These are phyloP conservation scores for Asterella californica DNA, from an alignment of 225 moss, liverwort and hornwort genomes.

Conservation along the genomic window DNA sequence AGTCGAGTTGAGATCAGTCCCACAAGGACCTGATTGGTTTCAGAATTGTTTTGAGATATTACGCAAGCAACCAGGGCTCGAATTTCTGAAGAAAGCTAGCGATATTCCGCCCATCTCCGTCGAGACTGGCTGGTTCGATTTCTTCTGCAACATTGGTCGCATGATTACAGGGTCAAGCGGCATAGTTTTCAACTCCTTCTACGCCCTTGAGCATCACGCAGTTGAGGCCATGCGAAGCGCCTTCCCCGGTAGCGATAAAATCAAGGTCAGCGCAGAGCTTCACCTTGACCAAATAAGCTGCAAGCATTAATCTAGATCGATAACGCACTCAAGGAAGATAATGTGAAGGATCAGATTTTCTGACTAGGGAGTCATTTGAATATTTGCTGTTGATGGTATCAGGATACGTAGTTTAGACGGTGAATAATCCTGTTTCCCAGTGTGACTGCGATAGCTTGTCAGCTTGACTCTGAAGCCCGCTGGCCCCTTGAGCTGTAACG, in stretches of 20 bases:
- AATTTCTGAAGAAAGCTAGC: neutral
- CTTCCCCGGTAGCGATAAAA: neutral
- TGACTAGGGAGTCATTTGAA: too few relatives aligned
- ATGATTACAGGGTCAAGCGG: neutral
- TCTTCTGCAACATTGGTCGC: neutral
- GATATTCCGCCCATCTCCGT: neutral
- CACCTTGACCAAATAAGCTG: too few relatives aligned
- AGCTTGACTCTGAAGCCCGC: too few relatives aligned
- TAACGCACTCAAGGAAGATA: neutral
- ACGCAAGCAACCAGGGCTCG: neutral
- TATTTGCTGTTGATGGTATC: too few relatives aligned
- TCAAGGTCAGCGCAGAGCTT: neutral
- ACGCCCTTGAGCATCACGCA: neutral
- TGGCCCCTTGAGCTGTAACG: too few relatives aligned
- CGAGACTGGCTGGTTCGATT: neutral
- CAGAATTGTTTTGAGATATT: neutral
- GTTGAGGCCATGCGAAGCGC: neutral
- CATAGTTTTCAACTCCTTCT: neutral
- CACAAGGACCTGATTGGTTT: neutral
- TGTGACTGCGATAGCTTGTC: too few relatives aligned
- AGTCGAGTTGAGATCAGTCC: neutral
- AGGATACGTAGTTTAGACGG: too few relatives aligned
- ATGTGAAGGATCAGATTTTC: neutral
- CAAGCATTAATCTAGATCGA: too few relatives aligned
- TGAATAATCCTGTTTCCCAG: too few relatives aligned